phyloP scores from a whole-genome alignment of 2,329 filamentous ascomycete genomes.

The Pseudocercospora fuligena region DNA sequence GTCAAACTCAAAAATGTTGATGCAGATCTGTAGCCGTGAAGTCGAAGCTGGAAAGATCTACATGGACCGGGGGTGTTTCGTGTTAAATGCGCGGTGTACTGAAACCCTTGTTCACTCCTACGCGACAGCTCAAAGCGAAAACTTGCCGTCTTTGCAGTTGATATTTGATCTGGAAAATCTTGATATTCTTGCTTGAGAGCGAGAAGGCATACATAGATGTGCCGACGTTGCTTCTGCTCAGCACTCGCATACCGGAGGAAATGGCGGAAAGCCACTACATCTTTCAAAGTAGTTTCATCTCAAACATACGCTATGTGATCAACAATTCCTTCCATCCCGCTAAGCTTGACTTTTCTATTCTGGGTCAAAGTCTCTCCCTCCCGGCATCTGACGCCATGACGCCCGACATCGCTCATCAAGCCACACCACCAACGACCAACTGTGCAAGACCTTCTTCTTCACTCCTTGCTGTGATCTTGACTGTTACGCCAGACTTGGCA shows the following conservation, averaged over 20 bases:
- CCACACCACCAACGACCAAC: constrained; percentile 81
- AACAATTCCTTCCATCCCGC: background rate
- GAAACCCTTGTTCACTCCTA: too few species aligned
- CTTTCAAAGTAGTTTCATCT: background rate
- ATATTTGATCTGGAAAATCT: too few species aligned
- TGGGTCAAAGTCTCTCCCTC: background rate
- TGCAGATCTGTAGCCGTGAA: too few species aligned
- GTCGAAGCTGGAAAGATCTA: too few species aligned
- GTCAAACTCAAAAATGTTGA: too few species aligned
- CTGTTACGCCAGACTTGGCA: constrained; percentile 89
- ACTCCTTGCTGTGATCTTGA: constrained; percentile 89
- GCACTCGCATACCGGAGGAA: background rate
- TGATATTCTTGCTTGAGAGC: too few species aligned
- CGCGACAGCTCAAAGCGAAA: too few species aligned
- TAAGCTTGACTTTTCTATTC: constrained; percentile 13
- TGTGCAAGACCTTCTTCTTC: constrained; percentile 91
- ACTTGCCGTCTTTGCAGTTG: too few species aligned
- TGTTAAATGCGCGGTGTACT: too few species aligned
- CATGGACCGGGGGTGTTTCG: too few species aligned
- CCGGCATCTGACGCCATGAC: constrained; percentile 7
- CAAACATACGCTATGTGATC: background rate
- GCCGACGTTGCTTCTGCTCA: too few species aligned
- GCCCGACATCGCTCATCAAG: constrained; percentile 55
- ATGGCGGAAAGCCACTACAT: background rate
- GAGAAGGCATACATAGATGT: too few species aligned